Conservation (phyloP, 1,284 basidiomycete genomes). For the Sanghuangporus sanghuang region DNA sequence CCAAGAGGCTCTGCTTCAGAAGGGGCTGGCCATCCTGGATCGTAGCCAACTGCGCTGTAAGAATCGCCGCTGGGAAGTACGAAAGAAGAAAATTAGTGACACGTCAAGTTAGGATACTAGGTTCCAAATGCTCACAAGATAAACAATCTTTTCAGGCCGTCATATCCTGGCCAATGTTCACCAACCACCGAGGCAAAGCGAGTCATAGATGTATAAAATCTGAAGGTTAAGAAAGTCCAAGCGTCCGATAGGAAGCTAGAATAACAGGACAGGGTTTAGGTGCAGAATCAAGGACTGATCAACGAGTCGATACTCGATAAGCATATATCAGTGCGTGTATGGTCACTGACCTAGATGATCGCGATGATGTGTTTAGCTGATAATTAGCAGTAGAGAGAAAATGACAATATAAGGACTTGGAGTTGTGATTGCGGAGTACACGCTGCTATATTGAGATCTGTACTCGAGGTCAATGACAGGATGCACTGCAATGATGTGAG, state of each 20-base stretch:
- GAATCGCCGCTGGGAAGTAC: slow-evolving; percentile 42
- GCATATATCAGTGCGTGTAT: too few relatives aligned
- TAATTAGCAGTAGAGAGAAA: too few relatives aligned
- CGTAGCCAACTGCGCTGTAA: slow-evolving; percentile 40
- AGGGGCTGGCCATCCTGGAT: slow-evolving; percentile 25
- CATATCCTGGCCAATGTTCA: slow-evolving; percentile 12
- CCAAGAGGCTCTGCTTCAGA: slow-evolving; percentile 40
- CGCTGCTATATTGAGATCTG: too few relatives aligned
- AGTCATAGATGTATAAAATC: neutral
- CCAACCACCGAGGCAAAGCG: neutral
- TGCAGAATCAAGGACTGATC: too few relatives aligned
- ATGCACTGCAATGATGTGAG: neutral
- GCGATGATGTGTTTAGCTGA: too few relatives aligned
- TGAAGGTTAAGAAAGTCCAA: too few relatives aligned
- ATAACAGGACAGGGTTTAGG: too few relatives aligned
- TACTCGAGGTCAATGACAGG: neutral
- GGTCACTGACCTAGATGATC: too few relatives aligned
- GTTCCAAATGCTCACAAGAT: slow-evolving; percentile 6
- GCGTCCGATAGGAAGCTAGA: too few relatives aligned
- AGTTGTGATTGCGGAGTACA: too few relatives aligned
- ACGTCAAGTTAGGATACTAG: neutral
- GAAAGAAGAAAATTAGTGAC: neutral
- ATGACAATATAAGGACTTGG: too few relatives aligned
- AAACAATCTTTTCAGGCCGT: slow-evolving; percentile 6
- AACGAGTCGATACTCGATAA: too few relatives aligned